Evolutionary conservation across 306 rosid species (phyloP).

Genomic region (Macrotyloma uniflorum): DNA sequence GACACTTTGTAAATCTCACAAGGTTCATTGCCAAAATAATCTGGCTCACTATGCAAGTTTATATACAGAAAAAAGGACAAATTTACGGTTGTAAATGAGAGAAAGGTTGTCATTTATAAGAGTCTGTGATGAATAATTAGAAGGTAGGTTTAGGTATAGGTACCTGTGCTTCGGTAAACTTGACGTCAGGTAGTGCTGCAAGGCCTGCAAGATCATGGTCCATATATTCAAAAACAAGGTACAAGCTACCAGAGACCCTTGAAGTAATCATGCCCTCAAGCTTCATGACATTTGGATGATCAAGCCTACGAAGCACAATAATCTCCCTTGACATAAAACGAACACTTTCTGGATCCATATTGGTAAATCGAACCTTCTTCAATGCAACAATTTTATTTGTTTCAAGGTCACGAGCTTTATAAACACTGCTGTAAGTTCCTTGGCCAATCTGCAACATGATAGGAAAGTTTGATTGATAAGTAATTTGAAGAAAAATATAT

Average conservation of each 20-base stretch:
- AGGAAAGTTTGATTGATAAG: neutral
- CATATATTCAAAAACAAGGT: slow-evolving; percentile 88
- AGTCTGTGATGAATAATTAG: neutral
- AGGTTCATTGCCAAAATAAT: neutral
- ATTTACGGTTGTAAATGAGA: slow-evolving; percentile 1
- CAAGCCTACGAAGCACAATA: slow-evolving; percentile 68
- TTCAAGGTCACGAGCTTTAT: slow-evolving; percentile 81
- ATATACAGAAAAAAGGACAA: slow-evolving; percentile 12
- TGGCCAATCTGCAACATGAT: slow-evolving; percentile 70
- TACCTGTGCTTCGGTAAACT: slow-evolving; percentile 82
- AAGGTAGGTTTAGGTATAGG: slow-evolving; percentile 29
- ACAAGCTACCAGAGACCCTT: slow-evolving; percentile 79
- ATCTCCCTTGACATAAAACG: slow-evolving; percentile 90
- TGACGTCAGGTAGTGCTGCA: slow-evolving; percentile 58
- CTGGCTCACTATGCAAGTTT: slow-evolving; percentile 11
- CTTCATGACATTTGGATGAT: slow-evolving; percentile 94
- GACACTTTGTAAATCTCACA: neutral
- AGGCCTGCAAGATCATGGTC: slow-evolving; percentile 90
- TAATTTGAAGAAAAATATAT: neutral
- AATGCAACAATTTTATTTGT: slow-evolving; percentile 76
- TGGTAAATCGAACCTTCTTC: slow-evolving; percentile 85
- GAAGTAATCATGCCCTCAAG: slow-evolving; percentile 90
- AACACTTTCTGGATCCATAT: slow-evolving; percentile 89
- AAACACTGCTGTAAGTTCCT: slow-evolving; percentile 92
- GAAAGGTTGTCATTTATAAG: neutral